phyloP scores from a whole-genome alignment of 192 early-diverging fungal species.

The Umbelopsis vinacea region DNA sequence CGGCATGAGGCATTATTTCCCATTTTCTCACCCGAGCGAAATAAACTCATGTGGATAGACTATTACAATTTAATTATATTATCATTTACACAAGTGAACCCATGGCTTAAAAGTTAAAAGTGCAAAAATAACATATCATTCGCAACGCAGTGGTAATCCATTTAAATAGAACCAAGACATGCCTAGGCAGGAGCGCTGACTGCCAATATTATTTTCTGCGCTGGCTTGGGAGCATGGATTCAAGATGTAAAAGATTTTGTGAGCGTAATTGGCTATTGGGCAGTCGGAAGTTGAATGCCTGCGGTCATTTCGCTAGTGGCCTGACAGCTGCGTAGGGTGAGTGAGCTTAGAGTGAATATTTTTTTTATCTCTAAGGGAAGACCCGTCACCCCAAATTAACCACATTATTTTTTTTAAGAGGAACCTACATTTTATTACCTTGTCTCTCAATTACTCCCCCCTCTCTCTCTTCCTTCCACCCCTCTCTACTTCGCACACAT shows the following conservation, averaged over 20 bases:
- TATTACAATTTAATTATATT: not conserved
- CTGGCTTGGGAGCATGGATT: not conserved
- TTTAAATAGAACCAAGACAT: too few relatives aligned
- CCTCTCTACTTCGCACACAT: not conserved
- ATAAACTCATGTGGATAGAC: not conserved
- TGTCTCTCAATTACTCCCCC: not conserved
- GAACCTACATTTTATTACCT: not conserved
- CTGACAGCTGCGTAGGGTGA: not conserved
- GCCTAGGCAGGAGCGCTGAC: not conserved
- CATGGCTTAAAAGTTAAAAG: too few relatives aligned
- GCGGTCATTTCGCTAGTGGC: slow-evolving; percentile 22
- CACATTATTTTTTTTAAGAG: not conserved
- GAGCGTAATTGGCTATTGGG: slow-evolving; percentile 23
- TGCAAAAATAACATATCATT: too few relatives aligned
- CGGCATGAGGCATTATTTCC: slow-evolving; percentile 15
- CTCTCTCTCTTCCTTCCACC: not conserved
- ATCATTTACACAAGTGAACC: not conserved
- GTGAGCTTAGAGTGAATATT: not conserved
- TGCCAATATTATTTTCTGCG: not conserved
- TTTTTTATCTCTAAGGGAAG: not conserved
- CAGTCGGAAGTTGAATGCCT: slow-evolving; percentile 10
- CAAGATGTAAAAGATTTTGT: not conserved
- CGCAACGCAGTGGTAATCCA: too few relatives aligned
- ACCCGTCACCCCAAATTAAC: slow-evolving; percentile 1
- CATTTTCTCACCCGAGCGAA: slow-evolving; percentile 3